A percentile compares a stretch with the other conserved stretches of the same genome.
Conservation (phyloP, 768 basidiomycete genomes). For the Termitomyces bulborhizus region DNA sequence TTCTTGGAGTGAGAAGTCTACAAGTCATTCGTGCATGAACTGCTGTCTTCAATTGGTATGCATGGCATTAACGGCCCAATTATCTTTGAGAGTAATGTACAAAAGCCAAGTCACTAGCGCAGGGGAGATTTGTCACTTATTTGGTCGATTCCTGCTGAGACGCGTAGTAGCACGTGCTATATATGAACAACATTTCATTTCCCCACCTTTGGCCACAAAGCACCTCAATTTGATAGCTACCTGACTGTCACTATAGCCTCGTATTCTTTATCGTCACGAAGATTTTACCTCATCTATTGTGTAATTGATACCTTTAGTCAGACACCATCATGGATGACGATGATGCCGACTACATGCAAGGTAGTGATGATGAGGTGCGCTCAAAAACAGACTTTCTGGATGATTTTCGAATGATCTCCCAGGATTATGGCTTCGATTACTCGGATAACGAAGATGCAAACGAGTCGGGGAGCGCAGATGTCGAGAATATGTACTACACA, state of each 20-base stretch:
- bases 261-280: background rate
- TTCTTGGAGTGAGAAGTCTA: too few species aligned
- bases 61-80: background rate
- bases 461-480: conserved; percentile 75
- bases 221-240: background rate
- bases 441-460: conserved; percentile 85
- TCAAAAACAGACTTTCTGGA: conserved; percentile 3
- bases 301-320: background rate
- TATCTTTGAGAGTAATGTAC: too few species aligned
- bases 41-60: too few species aligned
- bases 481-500: conserved; percentile 98
- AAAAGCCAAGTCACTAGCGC: too few species aligned
- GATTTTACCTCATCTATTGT: background rate
- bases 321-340: conserved; percentile 73
- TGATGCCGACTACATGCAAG: conserved; percentile 93
- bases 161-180: conserved; percentile 3
- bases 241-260: conserved; percentile 1
- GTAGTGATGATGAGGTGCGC: conserved; percentile 75
- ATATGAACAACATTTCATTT: background rate
- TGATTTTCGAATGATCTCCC: conserved; percentile 8
- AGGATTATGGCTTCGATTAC: conserved; percentile 97
- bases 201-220: background rate
- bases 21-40: too few species aligned
- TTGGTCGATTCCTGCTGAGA: background rate
- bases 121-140: too few species aligned